A percentile compares a stretch with the other conserved stretches of the same genome.
Conservation (phyloP, 1,284 basidiomycete genomes). For the Neolentinus lepideus region DNA sequence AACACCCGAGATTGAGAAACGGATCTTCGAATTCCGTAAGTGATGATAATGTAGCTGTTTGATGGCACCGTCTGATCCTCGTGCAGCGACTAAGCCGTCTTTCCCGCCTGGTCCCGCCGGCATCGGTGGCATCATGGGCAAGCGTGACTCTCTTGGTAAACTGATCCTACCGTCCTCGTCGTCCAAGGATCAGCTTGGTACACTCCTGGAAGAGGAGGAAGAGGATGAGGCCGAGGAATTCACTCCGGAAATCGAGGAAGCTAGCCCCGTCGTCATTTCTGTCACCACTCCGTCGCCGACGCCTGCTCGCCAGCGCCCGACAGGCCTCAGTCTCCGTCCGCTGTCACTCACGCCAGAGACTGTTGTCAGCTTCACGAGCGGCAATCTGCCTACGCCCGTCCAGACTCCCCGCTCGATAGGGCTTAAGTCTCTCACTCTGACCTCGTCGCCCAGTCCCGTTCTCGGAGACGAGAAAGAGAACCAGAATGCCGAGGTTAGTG, state of each 20-base stretch:
- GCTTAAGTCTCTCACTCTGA: constrained; percentile 42
- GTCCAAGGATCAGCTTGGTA: constrained; percentile 68
- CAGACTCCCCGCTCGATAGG: constrained; percentile 14
- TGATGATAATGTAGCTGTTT: constrained; percentile 9
- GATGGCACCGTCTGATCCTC: neutral
- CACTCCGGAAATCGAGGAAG: too few relatives aligned
- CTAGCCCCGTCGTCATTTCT: constrained; percentile 11
- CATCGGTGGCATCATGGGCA: constrained; percentile 37
- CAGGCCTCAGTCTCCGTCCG: constrained; percentile 61
- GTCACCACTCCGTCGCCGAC: constrained; percentile 26
- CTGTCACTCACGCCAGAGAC: constrained; percentile 55
- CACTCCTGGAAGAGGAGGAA: constrained; percentile 75
- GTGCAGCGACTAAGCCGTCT: constrained; percentile 42
- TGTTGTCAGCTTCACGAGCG: constrained; percentile 24
- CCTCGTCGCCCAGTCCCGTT: constrained; percentile 25
- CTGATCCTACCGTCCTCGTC: constrained; percentile 48
- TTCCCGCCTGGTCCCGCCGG: constrained; percentile 39
- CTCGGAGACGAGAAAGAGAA: constrained; percentile 17
- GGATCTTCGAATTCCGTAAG: constrained; percentile 60
- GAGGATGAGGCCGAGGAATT: constrained; percentile 62
- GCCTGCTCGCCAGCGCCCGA: constrained; percentile 47
- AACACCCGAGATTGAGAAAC: constrained; percentile 44
- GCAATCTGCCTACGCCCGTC: constrained; percentile 47
- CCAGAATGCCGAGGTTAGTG: constrained; percentile 16
- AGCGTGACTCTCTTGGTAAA: constrained; percentile 75